Evolutionary conservation across 371 early-diverging fungal genomes (phyloP), one percentile per base, ranked within the genome.

Genomic region (Mortierella polycephala): DNA sequence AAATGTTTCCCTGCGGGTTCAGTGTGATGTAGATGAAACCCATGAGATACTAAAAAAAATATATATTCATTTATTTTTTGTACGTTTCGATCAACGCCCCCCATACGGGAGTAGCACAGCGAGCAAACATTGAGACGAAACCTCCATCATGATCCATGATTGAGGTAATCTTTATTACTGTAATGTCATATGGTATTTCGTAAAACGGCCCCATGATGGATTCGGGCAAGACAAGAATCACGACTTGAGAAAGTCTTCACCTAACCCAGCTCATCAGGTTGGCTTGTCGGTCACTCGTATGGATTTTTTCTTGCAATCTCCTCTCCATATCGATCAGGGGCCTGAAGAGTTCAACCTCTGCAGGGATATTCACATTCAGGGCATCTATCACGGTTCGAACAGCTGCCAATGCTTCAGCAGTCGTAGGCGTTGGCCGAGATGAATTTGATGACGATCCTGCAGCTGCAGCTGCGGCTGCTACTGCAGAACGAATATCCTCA

Each of bases 241-340:
- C 30, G 30, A 30, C 30, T 30, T 30, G 30, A 30, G 30, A 30
- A 30, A 30, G 30, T 16, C n/a, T 8, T 51, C 41, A 63, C 55
- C 60, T 65, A 54, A 53, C 18, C 61, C 62, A 60, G 21, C 18
- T 39, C 51, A 65, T 21, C 23, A 50, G 16, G n/a, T 20, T 41
- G 4, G 37, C 14, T 44, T 56, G 67, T n/a, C 67, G 62, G 14
- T 62, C 67, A 7, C 49, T 39, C 2, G 61, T 54, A 40, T 57
- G 56, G 16, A 62, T 41, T 40, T 67, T 50, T 16, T 53, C 45
- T 30, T 58, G 62, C 63, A 72, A n/a, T 20, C 67, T 67, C 20
- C 66, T 55, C 21, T 64, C 69, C 65, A 74, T 64, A 9, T 74
- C 64, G 47, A 74, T 69, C 16, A 74, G 47, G 2, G 75, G 69